Evolutionary conservation across 1,139 yeast species (phyloP).

Genomic region (Suhomyces chickasaworum): DNA sequence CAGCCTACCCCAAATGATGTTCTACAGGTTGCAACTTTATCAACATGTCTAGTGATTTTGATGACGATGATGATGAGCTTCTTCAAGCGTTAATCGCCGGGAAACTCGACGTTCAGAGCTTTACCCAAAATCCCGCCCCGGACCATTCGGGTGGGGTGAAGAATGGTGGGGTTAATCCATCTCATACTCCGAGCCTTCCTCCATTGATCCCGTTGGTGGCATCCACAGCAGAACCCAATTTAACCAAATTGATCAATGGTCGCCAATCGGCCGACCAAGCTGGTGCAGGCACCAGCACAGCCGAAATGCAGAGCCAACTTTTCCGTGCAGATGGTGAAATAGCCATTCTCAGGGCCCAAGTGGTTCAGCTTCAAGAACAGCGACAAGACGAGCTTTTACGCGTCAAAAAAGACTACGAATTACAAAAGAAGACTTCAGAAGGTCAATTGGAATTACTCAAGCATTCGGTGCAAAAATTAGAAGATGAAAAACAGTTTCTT

Average conservation of each 20-base stretch:
- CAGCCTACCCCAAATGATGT: background rate
- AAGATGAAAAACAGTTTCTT: constrained; percentile 73
- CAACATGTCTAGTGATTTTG: constrained; percentile 31
- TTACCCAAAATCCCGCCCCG: background rate
- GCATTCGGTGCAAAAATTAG: constrained; percentile 54
- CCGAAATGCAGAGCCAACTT: constrained; percentile 28
- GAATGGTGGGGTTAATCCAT: background rate
- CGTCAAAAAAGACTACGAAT: constrained; percentile 37
- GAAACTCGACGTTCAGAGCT: constrained; percentile 11
- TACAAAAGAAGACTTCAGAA: constrained; percentile 35
- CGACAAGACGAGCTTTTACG: constrained; percentile 47
- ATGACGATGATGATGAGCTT: constrained; percentile 45
- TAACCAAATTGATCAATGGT: background rate
- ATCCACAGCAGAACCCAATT: background rate
- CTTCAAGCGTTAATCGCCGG: constrained; percentile 24
- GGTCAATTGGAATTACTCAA: constrained; percentile 45
- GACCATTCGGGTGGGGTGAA: background rate
- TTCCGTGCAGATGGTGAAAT: constrained; percentile 73
- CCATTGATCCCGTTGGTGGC: background rate
- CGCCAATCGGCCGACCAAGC: background rate
- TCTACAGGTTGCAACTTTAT: background rate
- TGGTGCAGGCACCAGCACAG: background rate
- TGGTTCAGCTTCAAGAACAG: constrained; percentile 49
- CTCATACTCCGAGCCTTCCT: background rate
- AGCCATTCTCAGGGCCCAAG: constrained; percentile 68